These are phyloP conservation scores for Akanthomyces muscarius DNA, from an alignment of 2,329 filamentous ascomycete genomes.

Conservation along the genomic window DNA sequence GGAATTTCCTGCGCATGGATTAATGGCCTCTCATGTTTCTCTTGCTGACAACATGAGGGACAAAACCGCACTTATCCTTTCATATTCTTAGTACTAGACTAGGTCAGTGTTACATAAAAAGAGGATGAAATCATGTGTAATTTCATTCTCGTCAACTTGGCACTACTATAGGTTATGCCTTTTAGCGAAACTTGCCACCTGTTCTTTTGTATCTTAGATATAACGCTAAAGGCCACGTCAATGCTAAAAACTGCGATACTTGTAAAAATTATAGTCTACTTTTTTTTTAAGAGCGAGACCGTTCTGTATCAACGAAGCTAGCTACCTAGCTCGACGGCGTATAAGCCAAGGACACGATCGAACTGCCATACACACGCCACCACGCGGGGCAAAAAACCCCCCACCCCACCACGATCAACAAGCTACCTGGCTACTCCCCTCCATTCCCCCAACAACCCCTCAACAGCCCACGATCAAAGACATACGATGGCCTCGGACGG, in stretches of 20 bases:
- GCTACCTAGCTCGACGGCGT: neutral
- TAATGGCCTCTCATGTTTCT: too few relatives aligned
- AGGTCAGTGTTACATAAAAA: neutral
- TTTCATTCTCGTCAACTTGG: neutral
- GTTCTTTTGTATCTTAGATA: neutral
- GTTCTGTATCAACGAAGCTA: too few relatives aligned
- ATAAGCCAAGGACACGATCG: neutral
- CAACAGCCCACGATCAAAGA: neutral
- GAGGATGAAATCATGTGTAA: neutral
- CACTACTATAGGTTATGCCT: neutral
- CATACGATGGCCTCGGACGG: constrained; percentile 30
- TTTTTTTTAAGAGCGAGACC: too few relatives aligned
- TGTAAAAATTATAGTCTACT: too few relatives aligned
- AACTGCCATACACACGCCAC: neutral
- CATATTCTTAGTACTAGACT: neutral
- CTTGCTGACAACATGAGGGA: too few relatives aligned
- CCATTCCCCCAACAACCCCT: neutral
- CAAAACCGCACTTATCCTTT: too few relatives aligned
- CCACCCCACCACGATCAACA: constrained; percentile 17
- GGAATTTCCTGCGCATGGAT: too few relatives aligned
- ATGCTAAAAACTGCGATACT: too few relatives aligned
- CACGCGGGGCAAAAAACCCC: neutral
- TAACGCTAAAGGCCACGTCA: too few relatives aligned
- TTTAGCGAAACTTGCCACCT: neutral
- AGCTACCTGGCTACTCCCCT: constrained; percentile 8